phyloP scores from a whole-genome alignment of 2,329 filamentous ascomycete species.

The Ophiostoma triangulosporum region DNA sequence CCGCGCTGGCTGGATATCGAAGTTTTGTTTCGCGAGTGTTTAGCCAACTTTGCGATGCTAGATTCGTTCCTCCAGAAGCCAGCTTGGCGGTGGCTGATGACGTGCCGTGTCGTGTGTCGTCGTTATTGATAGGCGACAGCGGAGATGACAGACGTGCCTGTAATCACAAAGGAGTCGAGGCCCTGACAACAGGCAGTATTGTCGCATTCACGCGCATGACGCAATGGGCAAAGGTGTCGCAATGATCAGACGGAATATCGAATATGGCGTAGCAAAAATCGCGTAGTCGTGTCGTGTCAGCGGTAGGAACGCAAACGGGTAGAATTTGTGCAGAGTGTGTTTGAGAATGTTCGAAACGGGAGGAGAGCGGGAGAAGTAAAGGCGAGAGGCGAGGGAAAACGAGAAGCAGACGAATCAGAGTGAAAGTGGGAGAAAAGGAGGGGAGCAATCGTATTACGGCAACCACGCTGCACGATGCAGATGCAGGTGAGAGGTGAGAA shows the following conservation, averaged over 20 bases:
- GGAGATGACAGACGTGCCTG: background rate
- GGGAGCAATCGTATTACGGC: background rate
- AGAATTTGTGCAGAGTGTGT: background rate
- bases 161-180: constrained; percentile 4
- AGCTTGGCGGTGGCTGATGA: background rate
- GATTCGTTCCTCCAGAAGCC: background rate
- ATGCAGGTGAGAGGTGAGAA: constrained; percentile 1
- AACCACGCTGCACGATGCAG: constrained; percentile 5
- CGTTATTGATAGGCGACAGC: background rate
- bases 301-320: background rate
- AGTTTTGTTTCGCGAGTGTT: background rate
- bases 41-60: background rate
- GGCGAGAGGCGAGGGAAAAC: background rate
- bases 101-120: background rate
- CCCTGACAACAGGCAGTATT: constrained; percentile 2
- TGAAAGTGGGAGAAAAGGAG: background rate
- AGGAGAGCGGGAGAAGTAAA: background rate
- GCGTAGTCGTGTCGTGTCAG: background rate
- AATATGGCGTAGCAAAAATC: background rate
- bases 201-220: constrained; percentile 12
- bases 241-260: background rate
- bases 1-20: background rate
- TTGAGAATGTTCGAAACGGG: no score
- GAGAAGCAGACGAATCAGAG: background rate
- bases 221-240: background rate